Conservation (phyloP, 768 basidiomycete species). For the Mycena amicta region DNA sequence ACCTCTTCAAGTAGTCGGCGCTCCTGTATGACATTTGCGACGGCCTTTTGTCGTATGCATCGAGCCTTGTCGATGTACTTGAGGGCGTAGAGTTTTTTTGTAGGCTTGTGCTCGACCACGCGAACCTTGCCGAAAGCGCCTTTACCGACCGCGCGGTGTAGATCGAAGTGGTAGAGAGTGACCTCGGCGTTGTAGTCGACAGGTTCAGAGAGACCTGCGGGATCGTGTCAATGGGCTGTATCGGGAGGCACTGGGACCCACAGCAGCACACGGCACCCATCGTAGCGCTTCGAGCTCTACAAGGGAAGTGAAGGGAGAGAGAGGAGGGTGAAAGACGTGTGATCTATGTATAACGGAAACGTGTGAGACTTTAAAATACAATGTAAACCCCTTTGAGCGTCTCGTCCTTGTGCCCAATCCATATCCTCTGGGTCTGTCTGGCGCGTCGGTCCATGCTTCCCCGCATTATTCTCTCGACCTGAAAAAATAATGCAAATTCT, state of each 20-base stretch:
- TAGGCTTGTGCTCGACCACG: constrained; percentile 94
- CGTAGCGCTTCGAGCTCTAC: constrained; percentile 39
- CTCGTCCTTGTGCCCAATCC: neutral
- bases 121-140: constrained; percentile 64
- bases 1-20: constrained; percentile 92
- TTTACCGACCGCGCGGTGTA: constrained; percentile 81
- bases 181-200: constrained; percentile 85
- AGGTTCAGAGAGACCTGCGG: constrained; percentile 59
- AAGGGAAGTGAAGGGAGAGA: constrained; percentile 30
- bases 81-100: constrained; percentile 90
- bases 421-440: neutral
- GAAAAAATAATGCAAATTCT: neutral
- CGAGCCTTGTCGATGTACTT: constrained; percentile 98
- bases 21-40: constrained; percentile 94
- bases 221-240: neutral
- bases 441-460: no score
- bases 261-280: constrained; percentile 61
- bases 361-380: constrained; percentile 10
- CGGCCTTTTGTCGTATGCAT: constrained; percentile 87
- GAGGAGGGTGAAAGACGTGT: constrained; percentile 31
- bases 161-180: constrained; percentile 95
- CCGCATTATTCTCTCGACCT: no score
- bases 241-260: neutral
- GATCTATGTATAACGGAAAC: constrained; percentile 39
- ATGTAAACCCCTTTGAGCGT: neutral